Conservation (phyloP, 2,329 filamentous ascomycete genomes). For the Nemania sp. region DNA sequence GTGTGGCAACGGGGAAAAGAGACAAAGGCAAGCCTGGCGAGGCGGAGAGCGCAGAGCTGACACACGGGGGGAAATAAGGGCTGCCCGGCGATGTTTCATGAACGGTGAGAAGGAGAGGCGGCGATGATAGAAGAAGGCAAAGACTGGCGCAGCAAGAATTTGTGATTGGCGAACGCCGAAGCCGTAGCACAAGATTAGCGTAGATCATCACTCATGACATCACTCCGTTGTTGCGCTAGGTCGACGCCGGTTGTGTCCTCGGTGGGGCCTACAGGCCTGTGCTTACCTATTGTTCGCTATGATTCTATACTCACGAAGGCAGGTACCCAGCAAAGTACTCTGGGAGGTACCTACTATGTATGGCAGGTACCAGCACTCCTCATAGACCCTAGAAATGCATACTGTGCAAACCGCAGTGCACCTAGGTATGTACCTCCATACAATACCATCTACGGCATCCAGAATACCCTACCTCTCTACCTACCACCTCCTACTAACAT, state of each 20-base stretch:
- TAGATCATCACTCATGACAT: slow-evolving; percentile 41
- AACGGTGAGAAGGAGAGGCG: slow-evolving; percentile 28
- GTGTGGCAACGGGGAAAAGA: neutral
- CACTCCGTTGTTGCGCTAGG: slow-evolving; percentile 33
- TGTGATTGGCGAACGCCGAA: slow-evolving; percentile 37
- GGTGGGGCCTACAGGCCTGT: slow-evolving; percentile 24
- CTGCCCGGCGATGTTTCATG: slow-evolving; percentile 29
- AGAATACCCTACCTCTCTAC: neutral
- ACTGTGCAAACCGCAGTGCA: slow-evolving; percentile 19
- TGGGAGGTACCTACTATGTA: neutral
- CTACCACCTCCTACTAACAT: no score
- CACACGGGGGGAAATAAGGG: slow-evolving; percentile 28
- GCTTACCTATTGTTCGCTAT: slow-evolving; percentile 8
- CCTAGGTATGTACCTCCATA: neutral
- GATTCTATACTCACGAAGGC: neutral
- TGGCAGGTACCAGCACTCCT: neutral
- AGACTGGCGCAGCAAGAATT: slow-evolving; percentile 26
- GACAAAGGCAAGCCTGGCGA: slow-evolving; percentile 10
- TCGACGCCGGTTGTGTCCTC: slow-evolving; percentile 11
- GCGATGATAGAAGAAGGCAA: slow-evolving; percentile 23
- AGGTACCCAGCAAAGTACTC: neutral
- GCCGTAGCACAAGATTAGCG: slow-evolving; percentile 36
- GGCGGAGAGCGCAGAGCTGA: slow-evolving; percentile 25
- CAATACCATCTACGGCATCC: neutral
- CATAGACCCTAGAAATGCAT: neutral